Conservation (phyloP, 1,284 basidiomycete species). For the Puccinia sorghi region DNA sequence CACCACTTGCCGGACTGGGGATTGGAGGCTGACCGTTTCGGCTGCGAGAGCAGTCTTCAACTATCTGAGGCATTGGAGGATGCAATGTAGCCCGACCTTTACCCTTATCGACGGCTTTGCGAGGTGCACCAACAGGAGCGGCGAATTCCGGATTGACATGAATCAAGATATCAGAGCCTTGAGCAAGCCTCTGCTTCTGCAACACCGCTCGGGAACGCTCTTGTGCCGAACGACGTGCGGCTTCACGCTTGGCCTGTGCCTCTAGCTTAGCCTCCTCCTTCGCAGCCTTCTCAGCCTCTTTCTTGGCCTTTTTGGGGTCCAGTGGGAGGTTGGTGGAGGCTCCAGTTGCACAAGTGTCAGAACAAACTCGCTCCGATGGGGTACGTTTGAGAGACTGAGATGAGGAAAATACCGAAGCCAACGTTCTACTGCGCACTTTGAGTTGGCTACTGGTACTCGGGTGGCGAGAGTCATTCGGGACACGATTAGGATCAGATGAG, state of each 20-base stretch:
- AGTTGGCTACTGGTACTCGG: slow-evolving; percentile 66
- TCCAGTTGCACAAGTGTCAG: slow-evolving; percentile 56
- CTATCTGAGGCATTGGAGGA: slow-evolving; percentile 50
- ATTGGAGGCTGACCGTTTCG: slow-evolving; percentile 20
- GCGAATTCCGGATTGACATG: slow-evolving; percentile 48
- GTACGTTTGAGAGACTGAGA: slow-evolving; percentile 46
- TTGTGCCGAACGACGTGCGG: slow-evolving; percentile 67
- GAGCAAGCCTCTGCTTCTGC: slow-evolving; percentile 69
- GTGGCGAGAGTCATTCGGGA: slow-evolving; percentile 23
- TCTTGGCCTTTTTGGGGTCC: slow-evolving; percentile 83
- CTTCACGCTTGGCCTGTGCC: slow-evolving; percentile 69
- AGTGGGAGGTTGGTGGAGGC: slow-evolving; percentile 60
- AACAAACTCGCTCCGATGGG: slow-evolving; percentile 30
- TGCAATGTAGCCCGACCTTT: slow-evolving; percentile 44
- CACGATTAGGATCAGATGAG: background rate
- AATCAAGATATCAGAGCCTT: slow-evolving; percentile 40
- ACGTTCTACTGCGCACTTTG: slow-evolving; percentile 68
- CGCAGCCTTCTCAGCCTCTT: slow-evolving; percentile 79
- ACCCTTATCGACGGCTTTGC: slow-evolving; percentile 47
- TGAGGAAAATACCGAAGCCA: slow-evolving; percentile 44
- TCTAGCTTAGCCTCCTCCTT: slow-evolving; percentile 74
- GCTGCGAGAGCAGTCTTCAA: slow-evolving; percentile 42
- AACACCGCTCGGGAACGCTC: slow-evolving; percentile 94
- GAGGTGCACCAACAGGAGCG: slow-evolving; percentile 42
- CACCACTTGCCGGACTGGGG: slow-evolving; percentile 1